Conservation (phyloP, 2,329 filamentous ascomycete genomes). For the Colletotrichum endophyticum region DNA sequence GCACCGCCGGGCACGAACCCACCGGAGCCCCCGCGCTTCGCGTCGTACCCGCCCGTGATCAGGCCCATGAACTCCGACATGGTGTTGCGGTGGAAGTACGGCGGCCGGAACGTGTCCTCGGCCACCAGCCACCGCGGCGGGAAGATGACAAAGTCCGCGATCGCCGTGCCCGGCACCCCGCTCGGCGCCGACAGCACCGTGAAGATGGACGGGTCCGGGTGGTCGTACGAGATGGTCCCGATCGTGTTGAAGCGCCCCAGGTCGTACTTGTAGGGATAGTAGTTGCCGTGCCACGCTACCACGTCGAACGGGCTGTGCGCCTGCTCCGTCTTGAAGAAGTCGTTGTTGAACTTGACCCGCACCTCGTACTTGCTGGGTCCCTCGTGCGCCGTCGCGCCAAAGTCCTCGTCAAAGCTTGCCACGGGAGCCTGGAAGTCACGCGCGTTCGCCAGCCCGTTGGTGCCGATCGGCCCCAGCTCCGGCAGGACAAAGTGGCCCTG, state of each 20-base stretch:
- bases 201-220: slow-evolving; percentile 80
- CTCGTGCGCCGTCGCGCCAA: slow-evolving; percentile 41
- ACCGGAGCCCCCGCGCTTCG: slow-evolving; percentile 58
- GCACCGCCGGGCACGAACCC: slow-evolving; percentile 66
- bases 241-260: slow-evolving; percentile 78
- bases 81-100: slow-evolving; percentile 75
- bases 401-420: slow-evolving; percentile 70
- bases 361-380: slow-evolving; percentile 49
- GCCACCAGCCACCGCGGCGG: slow-evolving; percentile 74
- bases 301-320: slow-evolving; percentile 78
- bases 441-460: slow-evolving; percentile 75
- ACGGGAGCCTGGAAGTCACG: slow-evolving; percentile 78
- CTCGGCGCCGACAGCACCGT: slow-evolving; percentile 71
- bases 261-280: slow-evolving; percentile 84
- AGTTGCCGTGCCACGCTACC: slow-evolving; percentile 81
- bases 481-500: slow-evolving; percentile 75
- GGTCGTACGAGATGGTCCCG: slow-evolving; percentile 75
- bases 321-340: slow-evolving; percentile 69
- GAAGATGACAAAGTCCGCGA: slow-evolving; percentile 77
- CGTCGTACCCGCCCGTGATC: slow-evolving; percentile 64
- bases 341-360: slow-evolving; percentile 70
- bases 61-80: slow-evolving; percentile 71
- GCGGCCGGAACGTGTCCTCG: slow-evolving; percentile 73
- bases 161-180: slow-evolving; percentile 64
- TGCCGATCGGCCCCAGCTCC: slow-evolving; percentile 75